These are phyloP conservation scores for Oryza nivara DNA, from an alignment of 176 grass and related monocot genomes.

Conservation along the genomic window DNA sequence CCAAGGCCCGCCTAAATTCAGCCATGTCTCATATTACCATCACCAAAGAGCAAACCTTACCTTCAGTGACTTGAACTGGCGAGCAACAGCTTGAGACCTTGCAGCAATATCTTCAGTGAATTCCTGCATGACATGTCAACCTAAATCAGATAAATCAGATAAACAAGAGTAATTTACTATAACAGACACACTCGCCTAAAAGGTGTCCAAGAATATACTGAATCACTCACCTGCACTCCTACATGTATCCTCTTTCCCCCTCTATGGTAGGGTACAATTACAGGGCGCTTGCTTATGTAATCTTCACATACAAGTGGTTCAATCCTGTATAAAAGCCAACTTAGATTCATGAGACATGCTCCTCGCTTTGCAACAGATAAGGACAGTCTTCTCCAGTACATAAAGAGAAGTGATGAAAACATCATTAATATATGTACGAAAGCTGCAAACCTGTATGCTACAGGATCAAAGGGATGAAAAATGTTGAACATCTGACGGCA, in stretches of 20 bases:
- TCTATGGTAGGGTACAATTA: conserved; percentile 95
- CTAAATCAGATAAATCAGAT: conserved; percentile 42
- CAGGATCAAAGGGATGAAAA: conserved; percentile 98
- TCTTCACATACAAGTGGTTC: conserved; percentile 99
- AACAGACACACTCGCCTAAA: conserved; percentile 8
- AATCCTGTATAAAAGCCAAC: conserved; percentile 78
- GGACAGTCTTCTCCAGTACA: conserved; percentile 45
- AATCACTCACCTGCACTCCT: conserved; percentile 73
- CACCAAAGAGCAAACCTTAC: conserved; percentile 38
- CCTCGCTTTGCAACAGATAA: conserved; percentile 55
- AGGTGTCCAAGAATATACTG: conserved; percentile 34
- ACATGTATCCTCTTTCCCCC: conserved; percentile 96
- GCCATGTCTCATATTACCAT: neutral
- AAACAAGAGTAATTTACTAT: conserved; percentile 19
- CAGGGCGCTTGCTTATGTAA: conserved; percentile 70
- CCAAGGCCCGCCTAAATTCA: conserved; percentile 26
- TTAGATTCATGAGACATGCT: conserved; percentile 62
- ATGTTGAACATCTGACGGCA: conserved; percentile 94
- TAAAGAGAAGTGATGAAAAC: conserved; percentile 29
- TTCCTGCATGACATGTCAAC: conserved; percentile 62
- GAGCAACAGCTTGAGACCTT: conserved; percentile 57
- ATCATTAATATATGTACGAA: neutral
- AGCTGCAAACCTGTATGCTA: conserved; percentile 84
- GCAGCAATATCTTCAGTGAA: conserved; percentile 72
- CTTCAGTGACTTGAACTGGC: conserved; percentile 68